These are phyloP conservation scores for Trametes versicolor DNA, from an alignment of 1,284 basidiomycete genomes.

Conservation along the genomic window DNA sequence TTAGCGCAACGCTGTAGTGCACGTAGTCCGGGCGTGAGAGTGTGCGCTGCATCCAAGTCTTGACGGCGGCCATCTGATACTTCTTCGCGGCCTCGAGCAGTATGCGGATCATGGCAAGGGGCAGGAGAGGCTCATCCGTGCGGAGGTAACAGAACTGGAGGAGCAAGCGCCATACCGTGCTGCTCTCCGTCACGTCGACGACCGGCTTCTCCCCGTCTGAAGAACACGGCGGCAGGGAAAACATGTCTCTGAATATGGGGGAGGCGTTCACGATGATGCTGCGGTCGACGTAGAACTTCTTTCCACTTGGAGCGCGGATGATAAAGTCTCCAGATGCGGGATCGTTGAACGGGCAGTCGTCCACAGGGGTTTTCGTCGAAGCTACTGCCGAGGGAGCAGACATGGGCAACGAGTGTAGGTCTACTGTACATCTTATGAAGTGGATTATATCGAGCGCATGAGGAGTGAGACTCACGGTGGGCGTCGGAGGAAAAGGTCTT, in stretches of 20 bases:
- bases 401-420: no score
- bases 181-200: constrained; percentile 7
- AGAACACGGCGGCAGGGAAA: constrained; percentile 14
- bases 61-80: constrained; percentile 45
- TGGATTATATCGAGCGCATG: no score
- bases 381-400: no score
- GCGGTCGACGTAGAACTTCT: constrained; percentile 28
- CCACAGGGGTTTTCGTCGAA: no score
- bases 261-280: constrained; percentile 32
- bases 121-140: constrained; percentile 10
- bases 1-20: background rate
- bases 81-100: constrained; percentile 46
- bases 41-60: constrained; percentile 21
- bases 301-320: constrained; percentile 36
- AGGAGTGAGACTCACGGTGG: background rate
- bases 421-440: no score
- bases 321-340: constrained; percentile 35
- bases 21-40: constrained; percentile 9
- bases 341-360: background rate
- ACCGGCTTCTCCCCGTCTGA: background rate
- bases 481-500: background rate
- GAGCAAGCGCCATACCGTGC: background rate
- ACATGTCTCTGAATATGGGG: constrained; percentile 38
- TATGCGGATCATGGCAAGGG: constrained; percentile 30
- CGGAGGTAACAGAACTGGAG: background rate